Percentiles rank a stretch among this genome's conserved stretches.
phyloP scores from a whole-genome alignment of 2,329 filamentous ascomycete species.

The Talaromyces sp. region DNA sequence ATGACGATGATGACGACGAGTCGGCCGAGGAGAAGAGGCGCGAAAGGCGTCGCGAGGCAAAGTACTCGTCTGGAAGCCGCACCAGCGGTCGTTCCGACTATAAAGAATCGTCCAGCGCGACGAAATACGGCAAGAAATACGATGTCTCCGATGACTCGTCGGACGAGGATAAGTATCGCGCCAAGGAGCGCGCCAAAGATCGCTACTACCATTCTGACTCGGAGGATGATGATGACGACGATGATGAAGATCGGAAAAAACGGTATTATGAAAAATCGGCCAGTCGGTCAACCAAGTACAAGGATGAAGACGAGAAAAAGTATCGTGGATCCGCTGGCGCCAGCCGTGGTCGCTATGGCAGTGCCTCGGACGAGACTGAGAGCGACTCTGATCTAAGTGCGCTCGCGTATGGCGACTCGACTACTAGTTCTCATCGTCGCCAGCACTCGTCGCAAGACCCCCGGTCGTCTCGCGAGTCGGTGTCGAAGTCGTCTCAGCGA shows the following conservation, averaged over 20 bases:
- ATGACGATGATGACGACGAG: slow-evolving; percentile 23
- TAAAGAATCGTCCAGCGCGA: neutral
- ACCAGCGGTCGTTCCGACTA: slow-evolving; percentile 7
- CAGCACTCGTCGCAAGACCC: slow-evolving; percentile 7
- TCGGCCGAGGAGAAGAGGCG: slow-evolving; percentile 18
- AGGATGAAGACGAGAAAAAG: slow-evolving; percentile 9
- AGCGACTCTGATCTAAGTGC: slow-evolving; percentile 29
- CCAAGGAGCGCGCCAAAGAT: slow-evolving; percentile 16
- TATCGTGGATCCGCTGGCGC: neutral
- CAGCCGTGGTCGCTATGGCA: slow-evolving; percentile 14
- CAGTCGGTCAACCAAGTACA: slow-evolving; percentile 1
- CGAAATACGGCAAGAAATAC: slow-evolving; percentile 14
- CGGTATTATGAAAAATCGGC: slow-evolving; percentile 3
- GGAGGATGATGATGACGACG: slow-evolving; percentile 13
- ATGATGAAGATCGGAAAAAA: slow-evolving; percentile 3
- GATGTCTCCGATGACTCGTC: slow-evolving; percentile 20
- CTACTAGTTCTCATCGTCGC: neutral
- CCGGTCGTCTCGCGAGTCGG: slow-evolving; percentile 12
- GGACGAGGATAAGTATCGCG: slow-evolving; percentile 18
- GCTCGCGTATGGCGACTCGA: slow-evolving; percentile 33
- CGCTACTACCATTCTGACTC: slow-evolving; percentile 25
- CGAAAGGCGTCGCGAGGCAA: slow-evolving; percentile 14
- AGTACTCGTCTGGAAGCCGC: slow-evolving; percentile 8
- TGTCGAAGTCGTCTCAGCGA: neutral
- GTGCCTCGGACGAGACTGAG: slow-evolving; percentile 21